These are phyloP conservation scores for Nakazawaea wickerhamii DNA, from an alignment of 805 yeast genomes.

Conservation along the genomic window DNA sequence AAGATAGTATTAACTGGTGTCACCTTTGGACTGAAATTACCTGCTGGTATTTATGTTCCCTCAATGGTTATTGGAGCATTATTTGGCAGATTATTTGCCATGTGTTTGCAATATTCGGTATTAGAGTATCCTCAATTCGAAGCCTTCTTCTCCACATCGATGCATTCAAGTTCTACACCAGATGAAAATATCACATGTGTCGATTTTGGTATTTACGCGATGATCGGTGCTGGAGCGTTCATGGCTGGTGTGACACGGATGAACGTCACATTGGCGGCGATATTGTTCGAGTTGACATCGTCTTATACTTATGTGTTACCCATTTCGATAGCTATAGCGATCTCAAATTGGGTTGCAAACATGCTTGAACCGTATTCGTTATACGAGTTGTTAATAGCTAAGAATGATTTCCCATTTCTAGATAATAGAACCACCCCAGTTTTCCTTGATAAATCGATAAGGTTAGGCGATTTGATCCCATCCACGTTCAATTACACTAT, in stretches of 20 bases:
- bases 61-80: slow-evolving; percentile 60
- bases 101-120: slow-evolving; percentile 34
- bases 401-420: slow-evolving; percentile 50
- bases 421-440: slow-evolving; percentile 34
- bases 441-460: slow-evolving; percentile 27
- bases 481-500: slow-evolving; percentile 12
- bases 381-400: slow-evolving; percentile 41
- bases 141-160: background rate
- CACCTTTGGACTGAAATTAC: slow-evolving; percentile 54
- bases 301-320: slow-evolving; percentile 53
- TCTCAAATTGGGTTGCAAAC: slow-evolving; percentile 53
- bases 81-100: slow-evolving; percentile 47
- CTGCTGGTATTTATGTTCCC: slow-evolving; percentile 59
- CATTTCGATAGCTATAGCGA: slow-evolving; percentile 48
- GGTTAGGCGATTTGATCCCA: slow-evolving; percentile 35
- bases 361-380: slow-evolving; percentile 45
- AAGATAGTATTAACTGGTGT: slow-evolving; percentile 43
- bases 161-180: background rate
- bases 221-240: slow-evolving; percentile 51
- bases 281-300: slow-evolving; percentile 50
- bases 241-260: slow-evolving; percentile 55
- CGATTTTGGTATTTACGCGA: slow-evolving; percentile 46
- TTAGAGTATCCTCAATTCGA: slow-evolving; percentile 19
- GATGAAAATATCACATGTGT: slow-evolving; percentile 26
- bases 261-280: slow-evolving; percentile 48